Base-by-base conservation (phyloP, 2,329 filamentous ascomycete genomes). In the Knoxdaviesia proteae region DNA sequence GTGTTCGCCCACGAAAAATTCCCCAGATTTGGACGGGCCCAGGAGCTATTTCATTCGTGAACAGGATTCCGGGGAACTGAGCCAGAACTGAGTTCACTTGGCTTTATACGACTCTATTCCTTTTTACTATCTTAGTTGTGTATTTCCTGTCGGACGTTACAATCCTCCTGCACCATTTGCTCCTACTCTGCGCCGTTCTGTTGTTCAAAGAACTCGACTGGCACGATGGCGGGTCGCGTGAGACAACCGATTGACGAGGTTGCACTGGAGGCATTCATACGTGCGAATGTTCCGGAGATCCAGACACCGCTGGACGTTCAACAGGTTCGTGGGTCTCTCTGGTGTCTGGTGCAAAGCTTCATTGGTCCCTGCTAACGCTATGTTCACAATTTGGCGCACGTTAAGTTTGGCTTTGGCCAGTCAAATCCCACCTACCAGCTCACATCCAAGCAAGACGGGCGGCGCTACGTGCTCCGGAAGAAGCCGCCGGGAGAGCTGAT, bases 391-490 rank as follows among this genome's bases (percentile, higher is more conserved):
- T 6, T 30, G 29, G 6, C 32, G 7, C 10, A 9, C 33, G 29
- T 41, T 34, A 54, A 96, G 83, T 98, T 96, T 57, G 84, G 87
- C 53, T 96, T 92, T 58, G 90, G 90, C 46, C 90, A 96, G 63
- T 94, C 84, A 45, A 98, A 96, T 58, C 90, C 90, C 38, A 98
- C 90, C 3, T 98, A 96, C 63, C 84, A 88, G 54, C 69, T 96
- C 54, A 93, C 77, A 10, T 77, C 77, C 42, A 32, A 33, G 6
- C 67, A 74, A 49, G 68, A 76, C 55, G 74, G 77, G 42, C 59
- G 65, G 50, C 76, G 77, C 55, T 94, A 79, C 62, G 90, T 98
- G 34, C 72, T 96, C 65, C 84, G 90, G 58, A 96, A 98, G 71
- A 96, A 96, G 64, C 90, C 90, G 1, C 88, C 90, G n/a, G 90